Percentiles rank a stretch among this genome's conserved stretches.
Conservation (phyloP, 495 filamentous ascomycete genomes). For the Parmelia sp. region DNA sequence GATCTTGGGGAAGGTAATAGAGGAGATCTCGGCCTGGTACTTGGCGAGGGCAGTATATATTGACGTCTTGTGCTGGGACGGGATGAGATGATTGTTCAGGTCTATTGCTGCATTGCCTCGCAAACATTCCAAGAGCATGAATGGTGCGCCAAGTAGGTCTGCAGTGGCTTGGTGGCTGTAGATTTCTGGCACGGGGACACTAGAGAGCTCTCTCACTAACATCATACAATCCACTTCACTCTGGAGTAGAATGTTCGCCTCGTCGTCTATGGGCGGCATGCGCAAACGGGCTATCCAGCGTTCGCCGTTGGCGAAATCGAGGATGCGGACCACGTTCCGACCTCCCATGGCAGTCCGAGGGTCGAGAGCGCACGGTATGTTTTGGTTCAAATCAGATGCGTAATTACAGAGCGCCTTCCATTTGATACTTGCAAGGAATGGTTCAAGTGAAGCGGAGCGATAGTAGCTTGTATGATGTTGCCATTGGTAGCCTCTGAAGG, state of each 20-base stretch:
- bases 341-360: not conserved
- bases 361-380: not conserved
- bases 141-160: not conserved
- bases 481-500: too few species aligned
- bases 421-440: not conserved
- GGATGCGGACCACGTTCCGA: not conserved
- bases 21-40: not conserved
- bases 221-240: not conserved
- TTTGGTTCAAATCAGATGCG: not conserved
- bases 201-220: not conserved
- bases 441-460: too few species aligned
- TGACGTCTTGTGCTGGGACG: not conserved
- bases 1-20: not conserved
- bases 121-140: constrained; percentile 7
- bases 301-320: not conserved
- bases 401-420: not conserved
- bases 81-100: not conserved
- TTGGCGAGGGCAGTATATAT: too few species aligned
- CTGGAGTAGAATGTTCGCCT: not conserved
- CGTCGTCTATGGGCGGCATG: not conserved
- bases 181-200: not conserved
- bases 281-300: not conserved
- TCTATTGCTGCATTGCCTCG: not conserved
- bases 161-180: not conserved
- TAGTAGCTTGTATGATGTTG: too few species aligned